phyloP scores from a whole-genome alignment of 225 moss, liverwort and hornwort species.

The Pleurozium schreberi region DNA sequence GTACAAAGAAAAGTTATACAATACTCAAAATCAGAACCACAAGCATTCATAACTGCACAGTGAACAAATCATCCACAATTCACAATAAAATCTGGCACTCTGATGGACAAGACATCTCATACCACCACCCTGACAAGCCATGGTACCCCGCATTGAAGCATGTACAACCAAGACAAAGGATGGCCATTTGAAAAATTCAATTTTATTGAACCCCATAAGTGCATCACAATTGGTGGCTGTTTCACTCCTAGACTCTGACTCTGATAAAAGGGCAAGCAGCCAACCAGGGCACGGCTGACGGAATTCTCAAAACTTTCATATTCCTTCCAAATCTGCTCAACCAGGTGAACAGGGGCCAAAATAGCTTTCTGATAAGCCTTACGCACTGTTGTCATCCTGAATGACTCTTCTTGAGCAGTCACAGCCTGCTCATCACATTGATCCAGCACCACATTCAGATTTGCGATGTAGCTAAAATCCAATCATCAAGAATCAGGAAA shows the following conservation, averaged over 20 bases:
- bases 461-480: not conserved
- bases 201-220: slow-evolving; percentile 58
- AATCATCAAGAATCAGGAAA: not conserved
- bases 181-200: slow-evolving; percentile 39
- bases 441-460: slow-evolving; percentile 7
- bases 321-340: slow-evolving; percentile 95
- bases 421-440: slow-evolving; percentile 53
- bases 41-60: slow-evolving; percentile 13
- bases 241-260: slow-evolving; percentile 43
- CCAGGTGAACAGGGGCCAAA: slow-evolving; percentile 76
- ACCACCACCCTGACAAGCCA: slow-evolving; percentile 20
- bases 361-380: slow-evolving; percentile 95
- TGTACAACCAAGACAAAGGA: slow-evolving; percentile 24
- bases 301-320: slow-evolving; percentile 99
- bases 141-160: slow-evolving; percentile 20
- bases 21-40: not conserved
- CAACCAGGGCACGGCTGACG: slow-evolving; percentile 90
- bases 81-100: slow-evolving; percentile 1
- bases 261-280: slow-evolving; percentile 58
- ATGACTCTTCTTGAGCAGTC: slow-evolving; percentile 84
- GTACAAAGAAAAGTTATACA: not conserved
- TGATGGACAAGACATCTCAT: slow-evolving; percentile 19
- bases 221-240: slow-evolving; percentile 42
- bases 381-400: slow-evolving; percentile 91
- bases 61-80: slow-evolving; percentile 4